A percentile compares a stretch with the other conserved stretches of the same genome.
phyloP scores from a whole-genome alignment of 345 rosid species.

The Populus ilicifolia region DNA sequence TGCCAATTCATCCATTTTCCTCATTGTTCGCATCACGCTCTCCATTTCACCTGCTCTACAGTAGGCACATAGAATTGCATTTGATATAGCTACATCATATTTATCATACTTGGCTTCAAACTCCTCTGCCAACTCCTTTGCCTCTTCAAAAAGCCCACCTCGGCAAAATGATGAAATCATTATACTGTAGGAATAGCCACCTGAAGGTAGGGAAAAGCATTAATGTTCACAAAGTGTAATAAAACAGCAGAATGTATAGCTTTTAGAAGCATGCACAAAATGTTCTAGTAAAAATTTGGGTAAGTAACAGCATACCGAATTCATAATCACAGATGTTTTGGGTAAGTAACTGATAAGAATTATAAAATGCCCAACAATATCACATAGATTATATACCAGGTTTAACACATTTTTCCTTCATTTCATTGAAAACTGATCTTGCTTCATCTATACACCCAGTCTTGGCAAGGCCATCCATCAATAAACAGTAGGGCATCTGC shows the following conservation, averaged over 20 bases:
- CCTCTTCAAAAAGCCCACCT: conserved; percentile 70
- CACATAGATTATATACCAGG: conserved; percentile 52
- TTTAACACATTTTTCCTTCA: conserved; percentile 54
- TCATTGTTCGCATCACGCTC: conserved; percentile 75
- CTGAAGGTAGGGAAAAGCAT: conserved; percentile 36
- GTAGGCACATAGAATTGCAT: conserved; percentile 83
- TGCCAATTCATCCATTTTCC: conserved; percentile 77
- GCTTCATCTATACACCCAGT: conserved; percentile 70
- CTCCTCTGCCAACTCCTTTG: conserved; percentile 66
- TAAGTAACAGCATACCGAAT: neutral
- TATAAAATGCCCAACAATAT: conserved; percentile 11
- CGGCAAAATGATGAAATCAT: conserved; percentile 89
- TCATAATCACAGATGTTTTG: neutral
- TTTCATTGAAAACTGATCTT: conserved; percentile 49
- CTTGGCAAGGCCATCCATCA: conserved; percentile 91
- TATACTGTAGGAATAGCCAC: conserved; percentile 89
- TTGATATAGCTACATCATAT: conserved; percentile 75
- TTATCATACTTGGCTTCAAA: conserved; percentile 62
- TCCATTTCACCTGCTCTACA: conserved; percentile 92
- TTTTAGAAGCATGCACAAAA: neutral
- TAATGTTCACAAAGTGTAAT: neutral
- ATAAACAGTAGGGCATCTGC: conserved; percentile 84
- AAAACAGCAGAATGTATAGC: conserved; percentile 1
- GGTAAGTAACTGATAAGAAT: neutral
- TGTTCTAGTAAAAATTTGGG: neutral